Evolutionary conservation across 176 grass and related monocot genomes (phyloP).

Genomic region (Triticum dicoccoides): DNA sequence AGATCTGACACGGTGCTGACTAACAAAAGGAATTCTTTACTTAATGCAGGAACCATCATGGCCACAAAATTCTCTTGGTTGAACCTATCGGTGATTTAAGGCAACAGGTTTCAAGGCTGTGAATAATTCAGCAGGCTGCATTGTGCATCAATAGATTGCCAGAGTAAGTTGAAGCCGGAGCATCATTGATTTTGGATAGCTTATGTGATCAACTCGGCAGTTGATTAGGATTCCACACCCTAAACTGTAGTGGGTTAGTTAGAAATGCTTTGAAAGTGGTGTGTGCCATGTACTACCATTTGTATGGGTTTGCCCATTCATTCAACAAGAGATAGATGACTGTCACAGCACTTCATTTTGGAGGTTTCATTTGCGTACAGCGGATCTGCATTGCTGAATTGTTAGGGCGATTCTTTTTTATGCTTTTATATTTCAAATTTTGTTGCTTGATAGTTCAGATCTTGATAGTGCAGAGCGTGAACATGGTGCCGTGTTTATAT

Average conservation of each 20-base stretch:
- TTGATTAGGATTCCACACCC: too few species aligned
- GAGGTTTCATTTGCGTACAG: background rate
- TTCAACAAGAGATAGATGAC: background rate
- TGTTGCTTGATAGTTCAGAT: too few species aligned
- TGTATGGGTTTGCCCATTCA: background rate
- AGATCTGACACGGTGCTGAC: background rate
- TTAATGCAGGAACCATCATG: conserved; percentile 9
- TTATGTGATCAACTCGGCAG: background rate
- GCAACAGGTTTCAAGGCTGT: background rate
- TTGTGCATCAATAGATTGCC: background rate
- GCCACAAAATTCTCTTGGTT: background rate
- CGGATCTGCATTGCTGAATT: background rate
- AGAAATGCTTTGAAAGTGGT: background rate
- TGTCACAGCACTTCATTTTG: background rate
- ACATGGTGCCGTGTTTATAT: too few species aligned
- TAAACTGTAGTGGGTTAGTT: background rate
- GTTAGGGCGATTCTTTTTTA: too few species aligned
- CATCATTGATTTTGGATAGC: background rate
- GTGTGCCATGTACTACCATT: background rate
- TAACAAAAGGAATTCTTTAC: background rate
- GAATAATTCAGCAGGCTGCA: background rate
- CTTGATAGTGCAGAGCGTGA: too few species aligned
- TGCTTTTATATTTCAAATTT: too few species aligned
- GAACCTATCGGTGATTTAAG: background rate
- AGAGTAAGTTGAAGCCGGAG: conserved; percentile 5